Evolutionary conservation across 805 yeast species (phyloP).

Genomic region (Candida michaelii): DNA sequence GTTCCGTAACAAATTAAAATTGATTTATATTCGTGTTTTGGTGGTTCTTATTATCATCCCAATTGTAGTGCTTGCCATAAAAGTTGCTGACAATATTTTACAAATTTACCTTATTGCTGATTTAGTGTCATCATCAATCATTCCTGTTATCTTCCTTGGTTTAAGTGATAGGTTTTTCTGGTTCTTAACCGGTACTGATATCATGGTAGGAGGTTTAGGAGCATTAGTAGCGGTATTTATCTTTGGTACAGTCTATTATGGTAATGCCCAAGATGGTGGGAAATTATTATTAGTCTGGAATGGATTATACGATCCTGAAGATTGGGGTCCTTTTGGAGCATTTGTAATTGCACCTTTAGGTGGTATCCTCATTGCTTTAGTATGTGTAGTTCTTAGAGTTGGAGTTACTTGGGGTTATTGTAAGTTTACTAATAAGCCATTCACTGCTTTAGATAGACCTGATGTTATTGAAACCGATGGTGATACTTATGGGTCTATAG

Average conservation of each 20-base stretch:
- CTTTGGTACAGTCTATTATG: slow-evolving; percentile 80
- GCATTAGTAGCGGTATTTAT: slow-evolving; percentile 78
- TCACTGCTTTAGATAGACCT: slow-evolving; percentile 47
- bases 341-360: slow-evolving; percentile 89
- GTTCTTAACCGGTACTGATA: slow-evolving; percentile 76
- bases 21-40: slow-evolving; percentile 64
- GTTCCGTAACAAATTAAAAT: slow-evolving; percentile 75
- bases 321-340: slow-evolving; percentile 96
- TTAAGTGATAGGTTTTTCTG: slow-evolving; percentile 59
- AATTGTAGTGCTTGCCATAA: slow-evolving; percentile 76
- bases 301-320: slow-evolving; percentile 72
- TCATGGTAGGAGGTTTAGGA: slow-evolving; percentile 80
- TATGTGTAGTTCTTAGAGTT: slow-evolving; percentile 52
- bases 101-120: slow-evolving; percentile 91
- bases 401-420: slow-evolving; percentile 28
- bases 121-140: slow-evolving; percentile 79
- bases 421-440: slow-evolving; percentile 35
- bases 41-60: slow-evolving; percentile 85
- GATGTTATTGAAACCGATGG: slow-evolving; percentile 19
- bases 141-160: slow-evolving; percentile 83
- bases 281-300: slow-evolving; percentile 69
- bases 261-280: slow-evolving; percentile 73
- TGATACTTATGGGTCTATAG: slow-evolving; percentile 3
- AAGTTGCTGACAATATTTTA: slow-evolving; percentile 77
- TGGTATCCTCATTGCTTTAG: slow-evolving; percentile 59